A percentile compares a stretch with the other conserved stretches of the same genome.
Conservation (phyloP, 192 early-diverging fungal species). For the Gigaspora rosea region DNA sequence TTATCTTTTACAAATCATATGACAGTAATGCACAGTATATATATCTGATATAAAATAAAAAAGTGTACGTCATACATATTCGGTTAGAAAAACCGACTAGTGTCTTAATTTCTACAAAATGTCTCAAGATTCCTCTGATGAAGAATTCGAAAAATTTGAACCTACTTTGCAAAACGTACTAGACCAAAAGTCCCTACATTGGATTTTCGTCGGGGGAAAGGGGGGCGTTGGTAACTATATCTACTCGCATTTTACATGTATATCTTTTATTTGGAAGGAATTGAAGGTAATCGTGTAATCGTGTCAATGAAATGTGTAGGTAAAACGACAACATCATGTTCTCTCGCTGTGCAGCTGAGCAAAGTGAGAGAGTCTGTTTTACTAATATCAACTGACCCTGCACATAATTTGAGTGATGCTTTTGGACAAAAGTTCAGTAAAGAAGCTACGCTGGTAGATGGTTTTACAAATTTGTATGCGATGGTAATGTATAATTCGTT, state of each 20-base stretch:
- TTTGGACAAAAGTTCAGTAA: conserved; percentile 99
- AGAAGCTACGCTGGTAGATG: conserved; percentile 90
- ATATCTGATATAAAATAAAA: no score
- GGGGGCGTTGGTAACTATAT: conserved; percentile 90
- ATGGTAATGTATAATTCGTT: conserved; percentile 67
- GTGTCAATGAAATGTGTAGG: conserved; percentile 41
- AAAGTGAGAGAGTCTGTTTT: conserved; percentile 91
- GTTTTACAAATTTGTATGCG: conserved; percentile 93
- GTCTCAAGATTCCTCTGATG: conserved; percentile 50
- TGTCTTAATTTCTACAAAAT: neutral
- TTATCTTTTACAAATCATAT: no score
- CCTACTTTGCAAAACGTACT: conserved; percentile 93
- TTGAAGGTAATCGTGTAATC: neutral
- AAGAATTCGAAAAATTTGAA: conserved; percentile 74
- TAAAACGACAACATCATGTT: conserved; percentile 77
- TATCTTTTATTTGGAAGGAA: neutral
- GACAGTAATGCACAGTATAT: no score
- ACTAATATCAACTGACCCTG: conserved; percentile 98
- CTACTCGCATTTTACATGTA: neutral
- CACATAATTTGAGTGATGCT: conserved; percentile 98
- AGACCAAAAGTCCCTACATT: conserved; percentile 93
- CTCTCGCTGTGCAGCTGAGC: conserved; percentile 90
- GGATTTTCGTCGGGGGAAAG: conserved; percentile 99
- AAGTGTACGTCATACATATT: no score
- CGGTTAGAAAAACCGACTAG: no score